A percentile compares a stretch with the other conserved stretches of the same genome.
Evolutionary conservation across 75 land plant species (phyloP).

Genomic region (Azolla pinnata): DNA sequence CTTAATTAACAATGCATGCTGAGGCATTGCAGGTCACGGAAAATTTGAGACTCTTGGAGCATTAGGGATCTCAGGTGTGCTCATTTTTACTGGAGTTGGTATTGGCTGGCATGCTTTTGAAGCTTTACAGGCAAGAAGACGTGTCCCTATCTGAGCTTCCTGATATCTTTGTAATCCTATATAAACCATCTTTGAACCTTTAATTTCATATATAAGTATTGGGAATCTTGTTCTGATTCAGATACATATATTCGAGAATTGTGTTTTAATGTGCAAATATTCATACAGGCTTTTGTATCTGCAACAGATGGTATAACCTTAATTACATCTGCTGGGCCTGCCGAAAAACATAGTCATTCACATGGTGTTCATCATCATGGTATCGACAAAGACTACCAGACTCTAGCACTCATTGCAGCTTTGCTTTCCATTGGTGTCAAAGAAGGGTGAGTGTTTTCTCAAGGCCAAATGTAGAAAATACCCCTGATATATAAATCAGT

Average conservation of each 20-base stretch:
- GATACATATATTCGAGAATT: not conserved
- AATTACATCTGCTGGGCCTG: not conserved
- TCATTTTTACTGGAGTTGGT: constrained; percentile 82
- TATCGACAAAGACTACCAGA: constrained; percentile 73
- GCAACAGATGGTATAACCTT: constrained; percentile 9
- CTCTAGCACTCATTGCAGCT: constrained; percentile 69
- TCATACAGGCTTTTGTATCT: constrained; percentile 40
- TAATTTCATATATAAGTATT: no score
- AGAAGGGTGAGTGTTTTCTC: constrained; percentile 76
- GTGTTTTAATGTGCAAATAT: not conserved
- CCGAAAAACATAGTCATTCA: constrained; percentile 30
- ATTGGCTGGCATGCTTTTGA: constrained; percentile 97
- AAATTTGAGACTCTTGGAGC: constrained; percentile 96
- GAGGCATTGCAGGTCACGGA: constrained; percentile 85
- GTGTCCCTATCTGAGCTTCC: no score
- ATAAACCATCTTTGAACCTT: no score
- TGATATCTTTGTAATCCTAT: no score
- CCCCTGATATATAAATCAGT: no score
- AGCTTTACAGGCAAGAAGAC: constrained; percentile 60
- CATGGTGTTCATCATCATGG: constrained; percentile 68
- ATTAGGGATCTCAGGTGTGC: constrained; percentile 79
- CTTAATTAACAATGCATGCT: constrained; percentile 1
- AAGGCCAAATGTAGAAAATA: no score
- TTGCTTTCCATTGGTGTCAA: constrained; percentile 60
- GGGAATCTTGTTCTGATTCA: no score